These are phyloP conservation scores for Debaryomyces tyrocola DNA, from an alignment of 805 yeast species.

Conservation along the genomic window DNA sequence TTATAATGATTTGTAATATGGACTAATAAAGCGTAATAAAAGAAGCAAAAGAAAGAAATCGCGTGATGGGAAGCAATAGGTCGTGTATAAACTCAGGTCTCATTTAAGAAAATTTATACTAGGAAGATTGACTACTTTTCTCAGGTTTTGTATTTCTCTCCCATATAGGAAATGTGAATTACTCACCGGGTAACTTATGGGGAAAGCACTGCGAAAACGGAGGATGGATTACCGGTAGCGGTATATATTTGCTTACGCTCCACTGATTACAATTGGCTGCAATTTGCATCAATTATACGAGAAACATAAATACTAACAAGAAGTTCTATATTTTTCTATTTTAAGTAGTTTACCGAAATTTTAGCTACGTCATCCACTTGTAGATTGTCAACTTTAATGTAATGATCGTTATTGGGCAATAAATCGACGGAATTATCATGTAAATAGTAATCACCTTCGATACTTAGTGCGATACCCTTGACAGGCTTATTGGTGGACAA, in stretches of 20 bases:
- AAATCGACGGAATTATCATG: constrained; percentile 51
- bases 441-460: constrained; percentile 25
- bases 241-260: not conserved
- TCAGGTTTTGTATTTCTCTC: not conserved
- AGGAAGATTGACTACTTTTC: no score
- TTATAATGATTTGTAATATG: not conserved
- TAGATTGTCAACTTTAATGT: not conserved
- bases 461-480: constrained; percentile 42
- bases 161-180: not conserved
- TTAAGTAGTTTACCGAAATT: not conserved
- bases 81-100: not conserved
- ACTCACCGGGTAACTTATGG: not conserved
- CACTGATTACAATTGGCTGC: not conserved
- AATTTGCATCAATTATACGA: not conserved
- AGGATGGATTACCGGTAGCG: not conserved
- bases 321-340: no score
- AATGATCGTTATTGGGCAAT: constrained; percentile 33
- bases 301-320: no score
- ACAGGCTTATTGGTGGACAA: constrained; percentile 36
- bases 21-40: not conserved
- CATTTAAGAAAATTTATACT: not conserved
- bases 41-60: not conserved
- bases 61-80: not conserved
- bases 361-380: not conserved
- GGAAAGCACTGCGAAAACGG: not conserved